A percentile compares a stretch with the other conserved stretches of the same genome.
Conservation (phyloP, 2,329 filamentous ascomycete species). For the Fusarium piperis region DNA sequence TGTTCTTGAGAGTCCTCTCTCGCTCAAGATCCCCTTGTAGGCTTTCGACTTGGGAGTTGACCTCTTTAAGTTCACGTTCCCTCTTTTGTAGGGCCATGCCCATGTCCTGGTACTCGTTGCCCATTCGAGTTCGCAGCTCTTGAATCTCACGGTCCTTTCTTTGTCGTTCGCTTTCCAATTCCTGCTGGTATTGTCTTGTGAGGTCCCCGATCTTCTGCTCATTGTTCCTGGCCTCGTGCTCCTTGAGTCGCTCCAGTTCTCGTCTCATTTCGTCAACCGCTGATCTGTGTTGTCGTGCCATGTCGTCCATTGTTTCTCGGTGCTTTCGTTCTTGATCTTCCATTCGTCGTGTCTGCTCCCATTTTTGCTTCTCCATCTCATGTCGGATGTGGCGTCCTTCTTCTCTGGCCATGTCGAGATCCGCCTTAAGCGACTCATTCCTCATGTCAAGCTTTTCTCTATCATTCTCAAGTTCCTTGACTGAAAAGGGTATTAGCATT, state of each 20-base stretch:
- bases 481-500: constrained; percentile 44
- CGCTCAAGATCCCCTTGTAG: constrained; percentile 64
- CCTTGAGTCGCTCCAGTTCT: constrained; percentile 55
- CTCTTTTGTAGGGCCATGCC: constrained; percentile 59
- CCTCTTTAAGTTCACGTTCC: constrained; percentile 63
- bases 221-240: constrained; percentile 65
- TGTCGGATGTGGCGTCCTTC: constrained; percentile 48
- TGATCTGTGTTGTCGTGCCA: constrained; percentile 48
- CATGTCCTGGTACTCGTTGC: constrained; percentile 62
- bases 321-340: constrained; percentile 57
- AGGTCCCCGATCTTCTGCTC: constrained; percentile 74
- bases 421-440: constrained; percentile 66
- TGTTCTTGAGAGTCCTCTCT: constrained; percentile 70
- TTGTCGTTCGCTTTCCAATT: constrained; percentile 72
- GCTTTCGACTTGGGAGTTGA: constrained; percentile 55
- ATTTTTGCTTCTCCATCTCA: constrained; percentile 50
- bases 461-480: constrained; percentile 59
- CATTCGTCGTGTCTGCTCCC: constrained; percentile 60
- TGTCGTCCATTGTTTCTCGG: constrained; percentile 47
- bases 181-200: constrained; percentile 68
- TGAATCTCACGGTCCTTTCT: constrained; percentile 70
- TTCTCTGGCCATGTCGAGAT: constrained; percentile 61
- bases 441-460: constrained; percentile 57
- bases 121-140: constrained; percentile 66
- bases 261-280: constrained; percentile 52